Base-by-base conservation (phyloP, 345 rosid genomes). In the Moricandia moricandioides region DNA sequence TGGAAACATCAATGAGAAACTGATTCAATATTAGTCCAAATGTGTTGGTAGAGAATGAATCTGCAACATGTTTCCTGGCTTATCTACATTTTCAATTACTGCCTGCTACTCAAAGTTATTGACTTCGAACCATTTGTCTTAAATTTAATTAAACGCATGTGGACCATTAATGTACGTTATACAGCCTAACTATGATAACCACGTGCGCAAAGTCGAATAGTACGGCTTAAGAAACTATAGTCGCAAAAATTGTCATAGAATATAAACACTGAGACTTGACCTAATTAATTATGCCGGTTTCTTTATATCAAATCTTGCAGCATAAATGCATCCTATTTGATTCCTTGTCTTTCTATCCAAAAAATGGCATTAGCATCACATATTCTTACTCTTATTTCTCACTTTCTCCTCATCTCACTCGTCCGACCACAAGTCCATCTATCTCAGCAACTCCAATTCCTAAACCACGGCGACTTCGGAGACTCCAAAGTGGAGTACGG, bases 21-120 rank as follows among this genome's bases (percentile, higher is more conserved):
- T 51, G 83, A 80, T 87, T 84, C 85, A 90, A 76, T 7, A 45
- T 78, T 78, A 82, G 89, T 35, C 93, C 87, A 70, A 90, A 86
- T 57, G 69, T 83, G 56, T 69, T 49, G 0, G 90, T 85, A 4
- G 90, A 86, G 79, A 92, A 86, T 7, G 84, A 83, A 37, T 79
- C 79, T 0, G 18, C 52, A 3, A 81, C 91, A 51, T 85, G 89
- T 68, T 67, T 69, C 66, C 79, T 72, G 47, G 47, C 47, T 40
- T 45, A 45, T 45, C 51, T 45, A n/a, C 51, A 13, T 49, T 49
- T 6, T 16, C 21, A 13, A 0, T 45, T 14, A 14, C 55, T 16
- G 55, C 55, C 21, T 49, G 45, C 55, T 49, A 49, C 21, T 47
- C 52, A n/a, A 47, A 47, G 52, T 47, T n/a, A 47, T 14, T 49